Evolutionary conservation across 148 eudicot species (phyloP), one percentile per base, ranked within the genome.

Genomic region (Bassia scoparia): DNA sequence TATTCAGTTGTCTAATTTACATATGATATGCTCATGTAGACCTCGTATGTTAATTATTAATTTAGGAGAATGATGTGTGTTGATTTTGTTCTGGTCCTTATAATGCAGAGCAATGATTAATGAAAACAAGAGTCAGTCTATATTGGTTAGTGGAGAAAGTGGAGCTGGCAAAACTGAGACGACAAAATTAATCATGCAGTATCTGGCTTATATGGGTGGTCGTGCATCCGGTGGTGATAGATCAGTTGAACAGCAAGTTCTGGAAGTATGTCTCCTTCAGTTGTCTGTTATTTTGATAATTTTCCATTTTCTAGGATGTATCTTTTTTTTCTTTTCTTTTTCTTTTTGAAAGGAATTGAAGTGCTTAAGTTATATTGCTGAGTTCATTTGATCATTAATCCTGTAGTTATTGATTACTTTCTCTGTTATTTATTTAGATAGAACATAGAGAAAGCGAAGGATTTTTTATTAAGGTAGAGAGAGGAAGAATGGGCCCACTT

Each of bases 111-210:
- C 99, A 78, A 96, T 96, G 97, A 84, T 90, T 75, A 76, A 65
- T 75, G 99, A 92, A 67, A 80, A 80, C 53, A 76, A 61, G 68
- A 90, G 95, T 71, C 99, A 96, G 83, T 96, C 99, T 55, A 96
- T 96, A 82, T 88, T 96, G 82, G 99, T 96, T 76, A 96, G 99
- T 76, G 99, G 99, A 70, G 99, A 96, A 87, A 96, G 99, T 84
- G 99, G 99, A 62, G 99, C 97, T 72, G 99, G 99, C 35, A 96
- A 96, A 79, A 96, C 99, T 2, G 99, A 96, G 88, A 90, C 99
- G 43, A 92, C 99, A 68, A 96, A 96, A 76, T 78, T 96, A 54
- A 92, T 96, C 56, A 96, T 96, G 97, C 97, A 92, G 80, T 96
- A 96, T 82, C 97, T 96, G 61, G 87, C 99, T 50, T 90, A 79